These are phyloP conservation scores for Cyberlindnera xylosilytica DNA, from an alignment of 805 yeast species.

Conservation along the genomic window DNA sequence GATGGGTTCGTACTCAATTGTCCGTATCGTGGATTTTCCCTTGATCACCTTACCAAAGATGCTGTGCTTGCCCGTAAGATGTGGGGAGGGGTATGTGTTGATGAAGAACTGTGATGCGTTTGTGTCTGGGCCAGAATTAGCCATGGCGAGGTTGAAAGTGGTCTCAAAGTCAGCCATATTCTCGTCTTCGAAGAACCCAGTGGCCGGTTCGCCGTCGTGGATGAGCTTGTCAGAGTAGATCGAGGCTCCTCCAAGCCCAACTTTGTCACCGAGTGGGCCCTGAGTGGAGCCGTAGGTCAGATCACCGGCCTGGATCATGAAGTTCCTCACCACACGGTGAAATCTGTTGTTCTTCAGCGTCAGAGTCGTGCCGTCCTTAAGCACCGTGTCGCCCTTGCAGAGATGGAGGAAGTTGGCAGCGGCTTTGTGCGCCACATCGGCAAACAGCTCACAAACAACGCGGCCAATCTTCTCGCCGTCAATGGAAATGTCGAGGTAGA, in stretches of 20 bases:
- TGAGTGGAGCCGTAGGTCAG: slow-evolving; percentile 36
- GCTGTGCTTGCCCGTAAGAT: slow-evolving; percentile 71
- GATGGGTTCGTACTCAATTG: slow-evolving; percentile 51
- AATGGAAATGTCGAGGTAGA: slow-evolving; percentile 52
- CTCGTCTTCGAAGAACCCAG: slow-evolving; percentile 53
- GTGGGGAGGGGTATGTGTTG: slow-evolving; percentile 66
- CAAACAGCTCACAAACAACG: slow-evolving; percentile 53
- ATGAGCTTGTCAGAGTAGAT: slow-evolving; percentile 28
- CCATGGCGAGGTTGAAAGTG: slow-evolving; percentile 60
- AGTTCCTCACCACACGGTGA: slow-evolving; percentile 64
- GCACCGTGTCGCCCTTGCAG: slow-evolving; percentile 35
- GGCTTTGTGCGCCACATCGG: slow-evolving; percentile 54
- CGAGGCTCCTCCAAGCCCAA: slow-evolving; percentile 46
- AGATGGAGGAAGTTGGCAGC: slow-evolving; percentile 47
- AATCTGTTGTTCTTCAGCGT: slow-evolving; percentile 46
- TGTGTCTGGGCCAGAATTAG: slow-evolving; percentile 50
- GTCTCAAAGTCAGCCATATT: slow-evolving; percentile 43
- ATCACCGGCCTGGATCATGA: slow-evolving; percentile 72
- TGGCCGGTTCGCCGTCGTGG: slow-evolving; percentile 24
- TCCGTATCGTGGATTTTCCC: slow-evolving; percentile 70
- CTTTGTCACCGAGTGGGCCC: slow-evolving; percentile 23
- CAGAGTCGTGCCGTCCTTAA: slow-evolving; percentile 24
- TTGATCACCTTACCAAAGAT: slow-evolving; percentile 69
- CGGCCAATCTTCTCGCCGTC: slow-evolving; percentile 47
- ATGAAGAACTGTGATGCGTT: slow-evolving; percentile 72